A percentile compares a stretch with the other conserved stretches of the same genome.
Evolutionary conservation across 2,329 filamentous ascomycete genomes (phyloP).

Genomic region (Pyrenochaeta sp.): DNA sequence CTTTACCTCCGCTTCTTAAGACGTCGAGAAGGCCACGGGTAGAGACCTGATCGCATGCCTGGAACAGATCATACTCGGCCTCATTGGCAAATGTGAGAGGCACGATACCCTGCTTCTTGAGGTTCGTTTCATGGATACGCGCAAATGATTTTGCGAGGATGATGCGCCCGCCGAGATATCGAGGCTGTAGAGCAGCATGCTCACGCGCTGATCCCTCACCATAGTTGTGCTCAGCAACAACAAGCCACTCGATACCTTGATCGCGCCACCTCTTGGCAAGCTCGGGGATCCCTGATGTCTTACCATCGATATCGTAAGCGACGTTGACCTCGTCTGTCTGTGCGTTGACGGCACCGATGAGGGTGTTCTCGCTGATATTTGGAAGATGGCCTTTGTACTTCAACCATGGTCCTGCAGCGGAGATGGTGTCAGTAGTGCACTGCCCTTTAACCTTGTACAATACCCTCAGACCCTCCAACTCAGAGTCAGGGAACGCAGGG

Average conservation of each 20-base stretch:
- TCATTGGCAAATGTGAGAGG: slow-evolving; percentile 91
- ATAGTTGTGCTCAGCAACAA: slow-evolving; percentile 98
- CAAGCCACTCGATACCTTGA: slow-evolving; percentile 81
- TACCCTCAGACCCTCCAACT: slow-evolving; percentile 81
- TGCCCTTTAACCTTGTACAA: slow-evolving; percentile 97
- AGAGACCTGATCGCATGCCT: slow-evolving; percentile 81
- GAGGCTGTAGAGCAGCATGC: slow-evolving; percentile 87
- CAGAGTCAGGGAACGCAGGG: slow-evolving; percentile 76
- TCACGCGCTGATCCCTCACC: slow-evolving; percentile 90
- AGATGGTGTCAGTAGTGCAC: slow-evolving; percentile 99
- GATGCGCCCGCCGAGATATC: slow-evolving; percentile 86
- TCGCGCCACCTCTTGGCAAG: slow-evolving; percentile 85
- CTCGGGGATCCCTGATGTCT: slow-evolving; percentile 80
- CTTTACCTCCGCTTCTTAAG: slow-evolving; percentile 78
- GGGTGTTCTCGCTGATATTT: slow-evolving; percentile 96
- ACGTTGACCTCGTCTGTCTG: slow-evolving; percentile 92
- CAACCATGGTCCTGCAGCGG: slow-evolving; percentile 93
- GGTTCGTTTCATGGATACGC: slow-evolving; percentile 92
- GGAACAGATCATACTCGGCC: slow-evolving; percentile 84
- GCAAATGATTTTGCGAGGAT: slow-evolving; percentile 89
- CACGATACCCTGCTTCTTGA: slow-evolving; percentile 97
- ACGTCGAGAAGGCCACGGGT: slow-evolving; percentile 87
- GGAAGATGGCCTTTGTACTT: slow-evolving; percentile 99
- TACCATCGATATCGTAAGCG: slow-evolving; percentile 86
- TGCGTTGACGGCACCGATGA: slow-evolving; percentile 93